Evolutionary conservation across 345 rosid genomes (phyloP).

Genomic region (Eucalyptus marginata): DNA sequence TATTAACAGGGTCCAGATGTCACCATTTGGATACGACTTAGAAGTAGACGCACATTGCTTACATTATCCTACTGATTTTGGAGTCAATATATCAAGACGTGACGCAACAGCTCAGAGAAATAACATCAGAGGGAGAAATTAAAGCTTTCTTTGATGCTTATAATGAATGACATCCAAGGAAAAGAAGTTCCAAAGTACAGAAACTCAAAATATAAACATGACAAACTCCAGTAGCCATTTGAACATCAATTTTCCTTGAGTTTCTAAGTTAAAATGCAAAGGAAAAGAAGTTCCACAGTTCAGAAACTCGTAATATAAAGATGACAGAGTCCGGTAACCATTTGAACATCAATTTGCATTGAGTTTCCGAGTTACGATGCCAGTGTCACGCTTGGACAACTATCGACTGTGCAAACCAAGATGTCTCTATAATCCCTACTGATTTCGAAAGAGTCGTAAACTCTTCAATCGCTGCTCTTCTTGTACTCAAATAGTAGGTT

Average conservation of each 20-base stretch:
- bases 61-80: background rate
- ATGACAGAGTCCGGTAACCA: background rate
- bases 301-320: background rate
- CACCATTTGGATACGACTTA: background rate
- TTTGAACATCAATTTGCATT: background rate
- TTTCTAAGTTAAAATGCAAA: constrained; percentile 15
- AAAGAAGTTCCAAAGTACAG: background rate
- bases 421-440: constrained; percentile 79
- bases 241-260: background rate
- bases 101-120: background rate
- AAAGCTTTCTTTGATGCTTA: background rate
- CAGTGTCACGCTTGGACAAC: constrained; percentile 50
- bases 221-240: background rate
- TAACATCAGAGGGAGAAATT: background rate
- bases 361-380: constrained; percentile 14
- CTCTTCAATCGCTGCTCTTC: constrained; percentile 66
- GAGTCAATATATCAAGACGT: background rate
- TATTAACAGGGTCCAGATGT: background rate
- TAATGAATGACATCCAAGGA: background rate
- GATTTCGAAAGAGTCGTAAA: constrained; percentile 64
- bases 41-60: background rate
- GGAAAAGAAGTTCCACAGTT: background rate
- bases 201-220: background rate
- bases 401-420: constrained; percentile 58
- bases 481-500: constrained; percentile 74